Evolutionary conservation across 345 rosid species (phyloP).

Genomic region (Eucalyptus lansdowneana): DNA sequence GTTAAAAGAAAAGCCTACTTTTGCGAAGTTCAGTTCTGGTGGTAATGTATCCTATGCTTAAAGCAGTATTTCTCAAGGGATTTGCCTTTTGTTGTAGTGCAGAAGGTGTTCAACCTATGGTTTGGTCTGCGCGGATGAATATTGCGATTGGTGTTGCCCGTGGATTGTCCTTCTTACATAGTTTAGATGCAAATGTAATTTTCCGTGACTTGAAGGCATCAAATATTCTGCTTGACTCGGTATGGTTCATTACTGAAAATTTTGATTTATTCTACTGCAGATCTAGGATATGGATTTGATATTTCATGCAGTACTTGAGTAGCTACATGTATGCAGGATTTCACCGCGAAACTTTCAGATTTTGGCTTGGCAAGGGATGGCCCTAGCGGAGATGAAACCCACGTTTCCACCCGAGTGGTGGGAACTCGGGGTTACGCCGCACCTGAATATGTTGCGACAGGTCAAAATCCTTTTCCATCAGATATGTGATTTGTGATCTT

Average conservation of each 20-base stretch:
- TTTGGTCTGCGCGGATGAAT: constrained; percentile 41
- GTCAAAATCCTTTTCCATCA: constrained; percentile 3
- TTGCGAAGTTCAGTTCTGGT: not conserved
- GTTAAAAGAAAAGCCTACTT: not conserved
- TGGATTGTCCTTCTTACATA: constrained; percentile 53
- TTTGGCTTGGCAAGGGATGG: constrained; percentile 94
- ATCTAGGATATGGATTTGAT: not conserved
- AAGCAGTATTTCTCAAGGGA: not conserved
- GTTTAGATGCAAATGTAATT: constrained; percentile 50
- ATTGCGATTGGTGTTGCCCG: constrained; percentile 40
- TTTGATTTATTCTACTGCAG: not conserved
- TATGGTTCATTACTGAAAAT: constrained; percentile 3
- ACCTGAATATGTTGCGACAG: constrained; percentile 88
- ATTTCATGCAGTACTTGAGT: not conserved
- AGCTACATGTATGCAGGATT: constrained; percentile 27
- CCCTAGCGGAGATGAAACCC: constrained; percentile 76
- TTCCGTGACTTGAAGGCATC: constrained; percentile 64
- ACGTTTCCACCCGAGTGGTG: constrained; percentile 72
- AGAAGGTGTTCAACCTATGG: constrained; percentile 49
- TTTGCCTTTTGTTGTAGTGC: not conserved
- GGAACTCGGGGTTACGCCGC: constrained; percentile 95
- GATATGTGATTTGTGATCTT: not conserved
- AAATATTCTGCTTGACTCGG: constrained; percentile 60
- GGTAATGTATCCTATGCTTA: not conserved
- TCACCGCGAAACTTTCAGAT: constrained; percentile 75